Base-by-base conservation (phyloP, 768 basidiomycete genomes). In the Rhizopogon rudus region DNA sequence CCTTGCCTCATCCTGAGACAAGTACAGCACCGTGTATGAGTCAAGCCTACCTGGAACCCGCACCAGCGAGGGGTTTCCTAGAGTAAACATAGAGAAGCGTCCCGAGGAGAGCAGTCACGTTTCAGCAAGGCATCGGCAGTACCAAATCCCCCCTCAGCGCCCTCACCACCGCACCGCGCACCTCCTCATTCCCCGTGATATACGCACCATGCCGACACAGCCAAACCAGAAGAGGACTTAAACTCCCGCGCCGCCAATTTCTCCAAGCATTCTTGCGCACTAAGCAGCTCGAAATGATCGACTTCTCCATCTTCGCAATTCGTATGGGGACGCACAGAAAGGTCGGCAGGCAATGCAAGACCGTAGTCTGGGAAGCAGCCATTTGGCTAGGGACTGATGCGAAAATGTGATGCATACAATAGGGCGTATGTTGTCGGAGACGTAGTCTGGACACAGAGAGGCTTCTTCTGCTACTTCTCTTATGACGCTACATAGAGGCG, bases 401-500 rank as follows among this genome's bases (percentile, higher is more conserved):
- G 68, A 69, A 61, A 66, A 78, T 20, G 72, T 69, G 17, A 78
- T 61, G 45, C 71, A 66, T 17, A 77, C 77, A 6, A 68, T 70
- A 4, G 71, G 62, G 10, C 68, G 68, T 25, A 67, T 65, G 54
- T 65, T 58, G 16, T 63, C 51, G 54, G 48, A 60, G 49, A 78
- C 69, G 56, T 73, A 75, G 45, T 67, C 65, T 8, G 60, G 55
- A 48, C 75, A 68, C 25, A 78, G 68, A 22, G 71, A 68, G 7
- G 77, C 77, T 45, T 77, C 77, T 65, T 78, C 75, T 6, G 69
- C 63, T 41, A 72, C 72, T 62, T 77, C 77, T 3, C 73, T 75
- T 40, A 77, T 41, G 52, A 77, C 72, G 9, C 74, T 73, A 9
- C 65, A 58, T 12, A 67, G 44, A 0, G 76, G 70, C 1, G 66